Base-by-base conservation (phyloP, 306 rosid species). In the Benincasa hispida region DNA sequence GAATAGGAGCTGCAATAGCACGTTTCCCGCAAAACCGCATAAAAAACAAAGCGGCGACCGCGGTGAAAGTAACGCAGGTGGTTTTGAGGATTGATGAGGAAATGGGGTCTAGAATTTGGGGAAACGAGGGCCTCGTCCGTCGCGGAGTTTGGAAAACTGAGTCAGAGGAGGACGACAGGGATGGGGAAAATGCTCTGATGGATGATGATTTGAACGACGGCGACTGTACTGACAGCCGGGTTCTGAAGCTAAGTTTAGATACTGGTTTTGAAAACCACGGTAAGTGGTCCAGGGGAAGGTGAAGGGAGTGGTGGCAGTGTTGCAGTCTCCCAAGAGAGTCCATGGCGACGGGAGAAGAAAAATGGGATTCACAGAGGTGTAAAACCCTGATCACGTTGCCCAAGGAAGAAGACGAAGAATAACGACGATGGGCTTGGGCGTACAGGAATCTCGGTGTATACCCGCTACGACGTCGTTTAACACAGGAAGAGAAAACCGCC, bases 41-140 rank as follows among this genome's bases (percentile, higher is more conserved):
- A 63, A 86, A 51, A 88, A 87, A 84, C 37, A 94, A 72, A 19
- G 88, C 87, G 32, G 90, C 81, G 15, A 90, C 86, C n/a, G 88
- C 82, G 5, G 75, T 35, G 3, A 88, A 8, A 55, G 87, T 79
- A 83, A 84, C 39, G 85, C 85, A 82, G 47, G 91, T 61, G 60
- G 96, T 81, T 81, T 83, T 80, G 72, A 87, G 15, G 27, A 88
- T 32, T 18, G 85, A 78, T 2, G 87, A 72, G 54, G 37, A 78
- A n/a, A 83, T 7, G 50, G 87, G 86, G 86, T 53, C 55, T 55
- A 82, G 83, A 76, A 85, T 78, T 89, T 72, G 68, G 79, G 80
- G 78, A 6, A 78, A 42, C 5, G 80, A 83, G 39, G 88, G 78
- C n/a, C 74, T 78, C 18, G 78, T 80, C 81, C 84, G 72, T 74